Evolutionary conservation across 1,284 basidiomycete genomes (phyloP), one percentile per base, ranked within the genome.

Genomic region (Moniliophthora roreri): DNA sequence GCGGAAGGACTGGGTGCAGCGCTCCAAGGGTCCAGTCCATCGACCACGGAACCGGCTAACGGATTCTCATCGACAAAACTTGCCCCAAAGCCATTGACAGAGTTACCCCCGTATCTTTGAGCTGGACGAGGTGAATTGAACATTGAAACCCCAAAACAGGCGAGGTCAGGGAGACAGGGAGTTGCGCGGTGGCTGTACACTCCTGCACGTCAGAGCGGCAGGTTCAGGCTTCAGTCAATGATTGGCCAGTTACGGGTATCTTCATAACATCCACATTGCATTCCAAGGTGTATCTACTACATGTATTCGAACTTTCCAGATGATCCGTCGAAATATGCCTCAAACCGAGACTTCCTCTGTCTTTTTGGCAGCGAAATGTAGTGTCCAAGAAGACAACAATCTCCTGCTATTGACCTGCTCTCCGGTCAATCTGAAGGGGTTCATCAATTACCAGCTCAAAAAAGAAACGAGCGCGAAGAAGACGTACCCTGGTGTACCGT

Each of bases 1-100:
- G 85, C 81, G 24, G 86, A 81, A 18, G 91, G 91, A 54, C 84
- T 87, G 2, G 91, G 91, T 7, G 82, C 79, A 53, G 88, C 77
- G 63, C 87, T 91, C 93, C 93, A 95, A 16, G 93, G 93, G 72
- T 95, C 93, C 38, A 91, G 79, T 23, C 86, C 87, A 60, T 85
- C 91, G 66, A 91, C 91, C 10, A 84, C 82, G 3, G 90, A 91
- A 60, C 71, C 77, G 5, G 86, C 79, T 18, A 93, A 78, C 1
- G 90, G 91, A 63, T 91, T 82, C 59, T 89, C 85, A 58, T 85
- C 84, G 28, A 89, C 84, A 65, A 85, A 87, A 67, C 85, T 89
- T 26, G 74, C 81, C 35, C 85, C 85, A 58, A 89, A 79, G 36
- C 80, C 81, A 39, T 75, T 77, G 23, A 76, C 74, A 2, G 83